phyloP scores from a whole-genome alignment of 2,329 filamentous ascomycete species.

The Arthrobotrys entomopaga region DNA sequence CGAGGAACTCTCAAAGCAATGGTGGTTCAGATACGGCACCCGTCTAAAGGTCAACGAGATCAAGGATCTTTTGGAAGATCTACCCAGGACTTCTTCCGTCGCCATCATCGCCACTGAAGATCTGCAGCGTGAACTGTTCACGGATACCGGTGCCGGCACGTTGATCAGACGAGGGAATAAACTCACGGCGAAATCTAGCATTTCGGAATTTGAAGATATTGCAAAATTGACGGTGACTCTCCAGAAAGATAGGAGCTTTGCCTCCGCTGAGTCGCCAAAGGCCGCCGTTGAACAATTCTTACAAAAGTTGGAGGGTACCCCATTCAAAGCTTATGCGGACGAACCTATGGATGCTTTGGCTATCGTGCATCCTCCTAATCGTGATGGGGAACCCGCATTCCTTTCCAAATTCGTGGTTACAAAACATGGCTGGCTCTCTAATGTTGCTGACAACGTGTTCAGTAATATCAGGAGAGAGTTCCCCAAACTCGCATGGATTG shows the following conservation, averaged over 20 bases:
- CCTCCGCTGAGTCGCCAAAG: slow-evolving; percentile 68
- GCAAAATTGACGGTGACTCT: slow-evolving; percentile 78
- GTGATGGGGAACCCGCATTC: slow-evolving; percentile 77
- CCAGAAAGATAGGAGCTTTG: slow-evolving; percentile 83
- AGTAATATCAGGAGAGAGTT: slow-evolving; percentile 92
- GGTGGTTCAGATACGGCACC: slow-evolving; percentile 95
- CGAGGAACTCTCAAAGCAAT: slow-evolving; percentile 88
- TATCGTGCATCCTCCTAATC: slow-evolving; percentile 80
- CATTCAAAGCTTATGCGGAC: slow-evolving; percentile 94
- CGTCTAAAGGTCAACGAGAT: slow-evolving; percentile 97
- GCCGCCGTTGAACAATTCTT: slow-evolving; percentile 89
- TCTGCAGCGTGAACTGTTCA: slow-evolving; percentile 95
- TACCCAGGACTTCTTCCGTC: slow-evolving; percentile 91
- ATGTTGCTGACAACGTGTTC: slow-evolving; percentile 95
- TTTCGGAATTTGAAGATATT: slow-evolving; percentile 80
- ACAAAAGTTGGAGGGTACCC: slow-evolving; percentile 76
- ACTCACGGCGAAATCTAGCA: slow-evolving; percentile 76
- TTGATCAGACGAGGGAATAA: slow-evolving; percentile 92
- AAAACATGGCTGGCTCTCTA: slow-evolving; percentile 92
- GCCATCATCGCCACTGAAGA: slow-evolving; percentile 97
- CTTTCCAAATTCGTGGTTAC: slow-evolving; percentile 92
- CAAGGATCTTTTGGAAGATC: slow-evolving; percentile 87
- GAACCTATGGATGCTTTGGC: slow-evolving; percentile 92
- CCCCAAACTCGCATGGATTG: slow-evolving; percentile 92
- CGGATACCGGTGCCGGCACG: slow-evolving; percentile 92